Evolutionary conservation across 176 grass and related monocot genomes (phyloP), one percentile per base, ranked within the genome.

Genomic region (Puccinellia tenuiflora): DNA sequence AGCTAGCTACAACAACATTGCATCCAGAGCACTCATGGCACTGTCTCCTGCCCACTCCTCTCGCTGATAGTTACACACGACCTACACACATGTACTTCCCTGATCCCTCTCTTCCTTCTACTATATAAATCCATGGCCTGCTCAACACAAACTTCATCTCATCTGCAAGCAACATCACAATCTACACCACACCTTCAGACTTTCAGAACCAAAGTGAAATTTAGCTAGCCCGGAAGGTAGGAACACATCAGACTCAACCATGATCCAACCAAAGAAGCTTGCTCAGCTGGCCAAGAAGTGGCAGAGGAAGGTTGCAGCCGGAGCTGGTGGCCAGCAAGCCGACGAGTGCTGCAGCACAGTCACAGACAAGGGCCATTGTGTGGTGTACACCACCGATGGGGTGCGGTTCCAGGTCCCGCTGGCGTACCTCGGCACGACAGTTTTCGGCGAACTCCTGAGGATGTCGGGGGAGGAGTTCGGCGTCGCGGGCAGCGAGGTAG

Each of bases 251-350:
- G n/a, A 61, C 25, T 59, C 16, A 79, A 37, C 3, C 62, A 81
- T 88, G 85, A 60, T 91, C 73, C 83, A 60, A 65, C 39, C 85
- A 16, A 91, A 73, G 45, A 95, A 81, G 69, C 54, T 92, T 21
- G 65, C 53, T 70, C 76, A 90, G 31, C 46, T 88, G 52, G 86
- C 86, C 15, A 88, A 62, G 43, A 95, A 90, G 75, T 84, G 85
- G 93, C 87, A 88, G n/a, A 85, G 79, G 56, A 78, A 86, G 55
- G 83, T 40, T 15, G 51, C 85, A 0, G 42, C 67, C 0, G 76
- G 55, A 46, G 42, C 16, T 4, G 42, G 42, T 30, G 42, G 69
- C 69, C 69, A 29, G 42, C 69, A 73, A 48, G 42, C 42, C 15
- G 5, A 1, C 0, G 48, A 65, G 47, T 84, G 50, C 7, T 65